Base-by-base conservation (phyloP, 108 stramenopile species). In the Cyclotella kingstonii region DNA sequence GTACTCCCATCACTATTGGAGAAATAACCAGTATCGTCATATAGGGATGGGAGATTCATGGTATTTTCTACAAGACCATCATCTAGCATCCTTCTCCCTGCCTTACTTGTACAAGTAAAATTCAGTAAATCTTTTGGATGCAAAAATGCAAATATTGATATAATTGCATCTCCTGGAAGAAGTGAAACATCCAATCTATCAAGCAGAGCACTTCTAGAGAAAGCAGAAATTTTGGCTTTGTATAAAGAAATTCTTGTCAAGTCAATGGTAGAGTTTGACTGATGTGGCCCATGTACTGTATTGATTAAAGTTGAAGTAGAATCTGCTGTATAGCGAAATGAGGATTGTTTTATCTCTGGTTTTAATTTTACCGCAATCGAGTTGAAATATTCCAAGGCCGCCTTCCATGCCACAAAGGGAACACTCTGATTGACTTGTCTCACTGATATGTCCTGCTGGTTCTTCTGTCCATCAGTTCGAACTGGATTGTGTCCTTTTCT, bases 61-160 rank as follows among this genome's bases (percentile, higher is more conserved):
- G 26, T 31, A 35, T 17, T 36, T 31, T 41, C 12, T 3, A 7
- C 1, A 26, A 30, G 11, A 44, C 60, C 54, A 72, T 61, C 57
- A 39, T 63, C 49, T 33, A 68, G 41, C 38, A 72, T 41, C 31
- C 18, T 48, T 23, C 25, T 50, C 30, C 54, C 63, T 17, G 61
- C 43, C 53, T 43, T 33, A 77, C 42, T 66, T 0, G 62, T 81
- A 52, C 85, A 91, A 11, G 79, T 66, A 22, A 89, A 83, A 14
- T 62, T 69, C 27, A 83, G 47, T 18, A 92, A 58, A 59, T 92
- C 91, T 54, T 57, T 55, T 0, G 91, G 91, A 64, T 72, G 81
- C 26, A 92, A 41, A 66, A 76, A 87, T 1, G 86, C 85, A 43
- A 80, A 76, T 30, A 87, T 75, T 12, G 82, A 55, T 40, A 89